Evolutionary conservation across 148 eudicot genomes (phyloP).

Genomic region (Linanthus parryae): DNA sequence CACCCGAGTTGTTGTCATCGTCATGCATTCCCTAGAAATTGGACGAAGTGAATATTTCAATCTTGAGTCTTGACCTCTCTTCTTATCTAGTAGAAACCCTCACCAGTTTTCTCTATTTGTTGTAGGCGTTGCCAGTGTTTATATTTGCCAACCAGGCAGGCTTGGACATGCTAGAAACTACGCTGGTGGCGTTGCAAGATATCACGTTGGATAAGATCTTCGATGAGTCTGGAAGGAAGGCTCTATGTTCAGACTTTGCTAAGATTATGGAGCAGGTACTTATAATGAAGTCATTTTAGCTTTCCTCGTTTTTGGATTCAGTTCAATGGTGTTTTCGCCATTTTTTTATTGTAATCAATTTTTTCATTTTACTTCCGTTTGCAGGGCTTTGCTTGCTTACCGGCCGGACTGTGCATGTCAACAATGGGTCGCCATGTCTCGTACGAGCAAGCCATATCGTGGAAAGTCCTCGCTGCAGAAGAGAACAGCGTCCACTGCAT

Average conservation of each 20-base stretch:
- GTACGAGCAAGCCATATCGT: conserved; percentile 71
- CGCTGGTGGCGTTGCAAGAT: conserved; percentile 89
- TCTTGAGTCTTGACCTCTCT: no score
- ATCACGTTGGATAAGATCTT: conserved; percentile 78
- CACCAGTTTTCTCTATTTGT: conserved; percentile 3
- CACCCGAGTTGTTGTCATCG: no score
- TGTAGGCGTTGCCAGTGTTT: conserved; percentile 85
- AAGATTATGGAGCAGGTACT: conserved; percentile 90
- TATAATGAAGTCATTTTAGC: not conserved
- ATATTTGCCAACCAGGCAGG: conserved; percentile 96
- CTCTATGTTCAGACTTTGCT: conserved; percentile 55
- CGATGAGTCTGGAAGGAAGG: conserved; percentile 69
- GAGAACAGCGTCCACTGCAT: conserved; percentile 75
- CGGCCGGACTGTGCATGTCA: conserved; percentile 82
- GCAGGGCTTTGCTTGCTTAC: conserved; percentile 81
- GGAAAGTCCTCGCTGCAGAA: conserved; percentile 81
- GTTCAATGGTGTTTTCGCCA: not conserved
- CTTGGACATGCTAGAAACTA: conserved; percentile 94
- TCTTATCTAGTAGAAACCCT: no score
- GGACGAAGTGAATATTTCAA: no score
- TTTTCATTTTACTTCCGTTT: not conserved
- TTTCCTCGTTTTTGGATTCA: not conserved
- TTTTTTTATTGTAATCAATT: not conserved
- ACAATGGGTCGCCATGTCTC: conserved; percentile 86
- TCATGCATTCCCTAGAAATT: no score